Evolutionary conservation across 352 stramenopile species (phyloP), one percentile per base, ranked within the genome.

Genomic region (Globisporangium paddicum): DNA sequence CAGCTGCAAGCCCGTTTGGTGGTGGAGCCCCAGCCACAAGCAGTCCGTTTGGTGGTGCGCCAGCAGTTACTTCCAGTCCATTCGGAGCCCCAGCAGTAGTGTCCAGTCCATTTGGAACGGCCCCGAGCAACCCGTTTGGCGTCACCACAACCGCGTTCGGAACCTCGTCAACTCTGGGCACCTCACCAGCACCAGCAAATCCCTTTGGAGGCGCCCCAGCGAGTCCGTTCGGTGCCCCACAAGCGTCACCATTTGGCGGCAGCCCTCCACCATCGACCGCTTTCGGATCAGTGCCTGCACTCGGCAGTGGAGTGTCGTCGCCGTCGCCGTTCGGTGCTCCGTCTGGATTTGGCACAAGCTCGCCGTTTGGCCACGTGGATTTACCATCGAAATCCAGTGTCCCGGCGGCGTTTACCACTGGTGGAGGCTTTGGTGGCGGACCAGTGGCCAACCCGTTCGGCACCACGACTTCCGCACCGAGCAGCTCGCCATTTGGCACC

Each of bases 241-340:
- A 48, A 42, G 23, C 55, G 4, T 41, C 37, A 32, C 58, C 59
- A 35, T 82, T 80, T 60, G 66, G 66, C 5, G 23, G 30, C 30
- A 44, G 30, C 49, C 49, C 7, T 42, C 14, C 14, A 56, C 28
- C 11, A 38, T 32, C 35, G 28, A 44, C 30, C 18, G 3, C 26
- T 23, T 56, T 44, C 32, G 49, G 30, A 37, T 2, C 49, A 8
- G 0, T 30, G 30, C 42, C 49, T 5, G 5, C 37, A 18, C 28
- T 32, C 3, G 28, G 28, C 28, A 6, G 28, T 32, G 37, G 13
- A 42, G n/a, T 18, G 5, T 55, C 34, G 49, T 58, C 35, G 0
- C 52, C 52, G 19, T 58, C 37, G 37, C 37, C 37, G n/a, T 44
- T 44, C 19, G 38, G 38, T 44, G 38, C 28, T 32, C 28, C 28